A percentile compares a stretch with the other conserved stretches of the same genome.
Evolutionary conservation across 2,329 filamentous ascomycete genomes (phyloP).

Genomic region (Paraphoma sp.): DNA sequence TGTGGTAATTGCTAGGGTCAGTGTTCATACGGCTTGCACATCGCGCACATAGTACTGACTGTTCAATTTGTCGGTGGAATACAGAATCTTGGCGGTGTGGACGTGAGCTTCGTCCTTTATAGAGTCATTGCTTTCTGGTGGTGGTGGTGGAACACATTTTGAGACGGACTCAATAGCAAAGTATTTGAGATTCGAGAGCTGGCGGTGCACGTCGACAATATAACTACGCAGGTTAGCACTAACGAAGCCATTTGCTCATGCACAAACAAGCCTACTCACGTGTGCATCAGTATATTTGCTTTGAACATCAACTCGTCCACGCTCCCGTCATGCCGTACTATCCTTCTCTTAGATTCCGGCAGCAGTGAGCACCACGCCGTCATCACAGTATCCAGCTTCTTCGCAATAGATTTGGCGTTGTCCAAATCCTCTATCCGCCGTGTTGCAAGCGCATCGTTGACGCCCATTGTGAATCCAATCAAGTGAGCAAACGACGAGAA

Average conservation of each 20-base stretch:
- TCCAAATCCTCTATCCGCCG: conserved; percentile 13
- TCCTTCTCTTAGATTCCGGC: conserved; percentile 70
- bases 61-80: conserved; percentile 22
- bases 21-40: no score
- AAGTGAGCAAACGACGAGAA: conserved; percentile 86
- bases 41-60: neutral
- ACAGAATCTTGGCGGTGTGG: conserved; percentile 33
- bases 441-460: conserved; percentile 70
- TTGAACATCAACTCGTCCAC: conserved; percentile 90
- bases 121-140: conserved; percentile 15
- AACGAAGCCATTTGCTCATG: no score
- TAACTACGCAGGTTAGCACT: conserved; percentile 12
- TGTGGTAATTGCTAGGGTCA: no score
- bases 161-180: conserved; percentile 26
- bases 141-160: conserved; percentile 28
- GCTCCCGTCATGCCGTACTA: conserved; percentile 70
- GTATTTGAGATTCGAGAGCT: conserved; percentile 22
- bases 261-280: conserved; percentile 7
- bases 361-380: conserved; percentile 79
- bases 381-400: conserved; percentile 58
- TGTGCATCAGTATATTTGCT: conserved; percentile 53
- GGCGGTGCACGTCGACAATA: conserved; percentile 29
- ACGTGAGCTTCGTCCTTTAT: conserved; percentile 23
- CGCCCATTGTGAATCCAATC: conserved; percentile 76
- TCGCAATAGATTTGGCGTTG: conserved; percentile 15